Conservation (phyloP, 495 filamentous ascomycete genomes). For the Hypomontagnella submonticulosa region DNA sequence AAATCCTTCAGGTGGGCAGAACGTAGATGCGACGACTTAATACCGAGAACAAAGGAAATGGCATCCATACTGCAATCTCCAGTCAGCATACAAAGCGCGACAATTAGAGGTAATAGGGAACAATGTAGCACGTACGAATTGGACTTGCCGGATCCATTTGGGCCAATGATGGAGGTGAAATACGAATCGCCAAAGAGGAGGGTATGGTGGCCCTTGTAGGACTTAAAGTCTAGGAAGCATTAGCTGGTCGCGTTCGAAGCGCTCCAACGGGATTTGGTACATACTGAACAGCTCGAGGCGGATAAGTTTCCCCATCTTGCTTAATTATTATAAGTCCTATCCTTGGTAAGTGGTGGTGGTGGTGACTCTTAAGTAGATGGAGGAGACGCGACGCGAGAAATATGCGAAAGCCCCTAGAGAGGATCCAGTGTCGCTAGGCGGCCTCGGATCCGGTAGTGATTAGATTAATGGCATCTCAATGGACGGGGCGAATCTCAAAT, state of each 20-base stretch:
- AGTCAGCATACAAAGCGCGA: slow-evolving; percentile 14
- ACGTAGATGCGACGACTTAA: slow-evolving; percentile 96
- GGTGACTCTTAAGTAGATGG: slow-evolving; percentile 9
- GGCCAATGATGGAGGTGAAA: slow-evolving; percentile 98
- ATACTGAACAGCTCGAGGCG: slow-evolving; percentile 93
- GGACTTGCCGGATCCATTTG: slow-evolving; percentile 99
- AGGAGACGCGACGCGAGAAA: slow-evolving; percentile 41
- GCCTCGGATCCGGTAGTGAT: slow-evolving; percentile 17
- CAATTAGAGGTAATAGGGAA: background rate
- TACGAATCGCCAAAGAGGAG: slow-evolving; percentile 98
- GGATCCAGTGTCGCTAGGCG: slow-evolving; percentile 35
- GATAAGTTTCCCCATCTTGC: slow-evolving; percentile 83
- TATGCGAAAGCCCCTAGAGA: slow-evolving; percentile 38
- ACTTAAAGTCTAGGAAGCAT: slow-evolving; percentile 87
- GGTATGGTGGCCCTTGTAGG: slow-evolving; percentile 94
- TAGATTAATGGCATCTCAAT: slow-evolving; percentile 39
- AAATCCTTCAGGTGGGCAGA: slow-evolving; percentile 95
- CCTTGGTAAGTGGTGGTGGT: slow-evolving; percentile 8
- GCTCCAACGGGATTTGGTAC: slow-evolving; percentile 46
- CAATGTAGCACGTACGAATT: slow-evolving; percentile 79
- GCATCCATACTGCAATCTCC: slow-evolving; percentile 86
- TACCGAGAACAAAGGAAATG: slow-evolving; percentile 98
- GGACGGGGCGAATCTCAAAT: slow-evolving; percentile 15
- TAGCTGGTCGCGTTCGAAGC: slow-evolving; percentile 31
- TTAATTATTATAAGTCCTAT: slow-evolving; percentile 13